Evolutionary conservation across 495 filamentous ascomycete species (phyloP).

Genomic region (Podospora conica): DNA sequence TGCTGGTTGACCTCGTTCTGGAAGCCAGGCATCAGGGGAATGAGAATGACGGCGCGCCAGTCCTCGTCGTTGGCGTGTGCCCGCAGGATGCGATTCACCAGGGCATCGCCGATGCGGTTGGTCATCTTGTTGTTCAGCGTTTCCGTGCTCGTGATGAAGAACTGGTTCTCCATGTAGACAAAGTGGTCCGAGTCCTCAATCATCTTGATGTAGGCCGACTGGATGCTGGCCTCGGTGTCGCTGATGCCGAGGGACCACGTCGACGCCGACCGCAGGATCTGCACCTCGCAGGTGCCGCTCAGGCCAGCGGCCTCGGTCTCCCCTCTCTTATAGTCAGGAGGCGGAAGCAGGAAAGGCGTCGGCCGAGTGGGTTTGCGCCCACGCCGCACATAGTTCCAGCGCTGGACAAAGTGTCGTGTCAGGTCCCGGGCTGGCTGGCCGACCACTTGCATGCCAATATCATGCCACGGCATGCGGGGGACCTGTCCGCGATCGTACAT

Average conservation of each 20-base stretch:
- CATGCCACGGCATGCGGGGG: constrained; percentile 97
- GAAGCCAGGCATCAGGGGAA: constrained; percentile 96
- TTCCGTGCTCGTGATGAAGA: constrained; percentile 92
- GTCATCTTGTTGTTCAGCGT: constrained; percentile 81
- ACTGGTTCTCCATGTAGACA: constrained; percentile 99
- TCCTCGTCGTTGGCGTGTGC: constrained; percentile 79
- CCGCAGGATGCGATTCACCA: constrained; percentile 84
- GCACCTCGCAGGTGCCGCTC: constrained; percentile 89
- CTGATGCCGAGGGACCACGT: constrained; percentile 90
- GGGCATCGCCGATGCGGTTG: constrained; percentile 89
- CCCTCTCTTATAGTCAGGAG: constrained; percentile 78
- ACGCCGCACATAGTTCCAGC: constrained; percentile 96
- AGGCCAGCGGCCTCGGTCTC: constrained; percentile 85
- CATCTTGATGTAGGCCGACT: constrained; percentile 89
- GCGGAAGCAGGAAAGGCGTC: constrained; percentile 87
- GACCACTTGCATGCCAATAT: constrained; percentile 97
- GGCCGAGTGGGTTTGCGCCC: constrained; percentile 90
- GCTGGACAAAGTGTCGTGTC: constrained; percentile 94
- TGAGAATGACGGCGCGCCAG: constrained; percentile 91
- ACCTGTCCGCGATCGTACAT: constrained; percentile 92
- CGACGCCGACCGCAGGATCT: constrained; percentile 84
- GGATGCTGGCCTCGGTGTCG: constrained; percentile 86
- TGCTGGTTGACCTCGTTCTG: constrained; percentile 93
- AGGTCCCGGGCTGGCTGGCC: constrained; percentile 93
- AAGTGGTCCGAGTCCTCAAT: constrained; percentile 96